Evolutionary conservation across 2,329 filamentous ascomycete species (phyloP), one percentile per base, ranked within the genome.

Genomic region (Taxawa tesnikishii): DNA sequence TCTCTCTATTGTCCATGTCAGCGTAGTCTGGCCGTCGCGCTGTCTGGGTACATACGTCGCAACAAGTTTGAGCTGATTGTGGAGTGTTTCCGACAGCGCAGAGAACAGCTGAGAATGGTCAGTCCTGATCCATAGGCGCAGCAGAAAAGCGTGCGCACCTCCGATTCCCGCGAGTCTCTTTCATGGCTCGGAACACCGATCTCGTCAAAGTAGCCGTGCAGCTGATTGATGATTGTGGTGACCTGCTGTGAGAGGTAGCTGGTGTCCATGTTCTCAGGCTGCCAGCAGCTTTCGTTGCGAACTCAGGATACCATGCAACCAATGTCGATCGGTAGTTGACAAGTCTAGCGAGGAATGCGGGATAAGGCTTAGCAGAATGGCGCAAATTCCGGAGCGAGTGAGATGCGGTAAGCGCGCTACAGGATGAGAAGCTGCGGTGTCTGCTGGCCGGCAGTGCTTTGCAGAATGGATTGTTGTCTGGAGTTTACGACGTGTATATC

Each of bases 111-210:
- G 44, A n/a, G n/a, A n/a, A n/a, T n/a, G 21, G 21, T 18, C 28
- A 25, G n/a, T 16, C 14, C 23, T 14, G 3, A 15, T 9, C 21
- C 10, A 36, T n/a, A n/a, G n/a, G n/a, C n/a, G n/a, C n/a, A n/a
- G n/a, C n/a, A n/a, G 18, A 18, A 10, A 11, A 25, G 32, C 26
- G 26, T 23, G 49, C 70, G 51, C 64, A 92, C 87, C 75, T 94
- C 84, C 53, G 83, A 73, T 55, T 96, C 88, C 49, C 90, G 73
- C 30, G 74, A 70, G 53, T 96, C 85, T 50, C 90, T 81, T 58
- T 96, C 90, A 75, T 94, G 85, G 50, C 66, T 75, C 16, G 88
- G 75, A n/a, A 98, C 82, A 37, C 90, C 90, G 50, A 98, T 98
- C 54, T 98, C 88, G 56, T 98, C 90, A 51, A 94, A 98, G 36